Evolutionary conservation across 768 basidiomycete genomes (phyloP), one percentile per base, ranked within the genome.

Genomic region (Lyophyllum decastes): DNA sequence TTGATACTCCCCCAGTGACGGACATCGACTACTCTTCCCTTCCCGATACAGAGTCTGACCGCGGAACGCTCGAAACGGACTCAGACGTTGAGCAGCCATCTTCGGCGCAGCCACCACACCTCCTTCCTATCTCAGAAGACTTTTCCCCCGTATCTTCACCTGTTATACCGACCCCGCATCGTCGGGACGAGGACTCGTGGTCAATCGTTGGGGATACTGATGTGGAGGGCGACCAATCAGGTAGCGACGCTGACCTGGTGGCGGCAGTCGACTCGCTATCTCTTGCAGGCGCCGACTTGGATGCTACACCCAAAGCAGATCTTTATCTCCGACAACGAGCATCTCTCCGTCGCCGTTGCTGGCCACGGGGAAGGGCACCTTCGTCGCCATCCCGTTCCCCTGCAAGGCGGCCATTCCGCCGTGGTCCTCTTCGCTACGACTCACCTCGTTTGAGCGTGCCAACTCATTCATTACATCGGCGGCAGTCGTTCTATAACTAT

Each of bases 1-100:
- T 92, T 40, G 85, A 87, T 58, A 92, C 91, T 1, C 91, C 92
- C 7, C 89, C 91, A 3, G 71, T 78, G 9, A 92, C 89, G 0
- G 92, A 92, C 64, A 66, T 84, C 34, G 83, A 86, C 57, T 76
- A 77, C 49, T 80, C 81, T 27, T 84, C 84, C 21, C 78, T 78
- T 19, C 70, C 75, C 44, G 77, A 79, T 61, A 73, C 81, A 16
- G 82, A 83, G 52, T 82, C 81, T 0, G 85, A 86, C 51, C 78
- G 78, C 35, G 60, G 57, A 58, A 72, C 80, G 40, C 80, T 82
- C 26, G 83, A 82, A 49, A 70, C 68, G 24, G 80, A 82, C 45
- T 70, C 77, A 45, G 79, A 82, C 52, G 81, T 82, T 5, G 81
- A 83, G 49, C 78, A 22, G 76, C 80, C 49, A 64, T 68, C 52